Conservation (phyloP, 352 stramenopile genomes). For the Thalassiosira ordinaria region DNA sequence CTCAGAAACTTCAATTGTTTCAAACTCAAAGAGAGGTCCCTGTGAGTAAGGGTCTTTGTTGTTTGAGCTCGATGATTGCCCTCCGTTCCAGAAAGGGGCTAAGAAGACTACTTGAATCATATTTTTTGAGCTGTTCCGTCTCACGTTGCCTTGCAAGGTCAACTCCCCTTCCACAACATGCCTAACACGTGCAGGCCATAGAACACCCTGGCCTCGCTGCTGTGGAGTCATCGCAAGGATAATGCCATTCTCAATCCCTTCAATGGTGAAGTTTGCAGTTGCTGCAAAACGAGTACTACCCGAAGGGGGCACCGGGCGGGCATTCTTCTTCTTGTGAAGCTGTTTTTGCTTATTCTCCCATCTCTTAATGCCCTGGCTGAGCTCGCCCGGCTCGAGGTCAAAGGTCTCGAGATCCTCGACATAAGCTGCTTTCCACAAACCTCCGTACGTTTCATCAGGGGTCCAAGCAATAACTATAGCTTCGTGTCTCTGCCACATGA, state of each 20-base stretch:
- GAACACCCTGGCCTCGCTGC: conserved; percentile 63
- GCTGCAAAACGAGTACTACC: conserved; percentile 56
- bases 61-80: conserved; percentile 18
- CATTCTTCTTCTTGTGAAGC: conserved; percentile 33
- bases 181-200: conserved; percentile 83
- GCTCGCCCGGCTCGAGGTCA: conserved; percentile 82
- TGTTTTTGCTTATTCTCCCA: conserved; percentile 70
- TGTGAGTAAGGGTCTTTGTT: conserved; percentile 48
- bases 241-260: conserved; percentile 84
- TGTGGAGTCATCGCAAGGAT: conserved; percentile 71
- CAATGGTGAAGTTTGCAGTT: conserved; percentile 72
- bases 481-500: conserved; percentile 80
- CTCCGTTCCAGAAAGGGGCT: conserved; percentile 78
- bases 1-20: conserved; percentile 75
- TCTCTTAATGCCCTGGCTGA: conserved; percentile 72
- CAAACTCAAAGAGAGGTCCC: conserved; percentile 72
- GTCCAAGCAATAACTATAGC: conserved; percentile 83
- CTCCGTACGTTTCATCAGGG: conserved; percentile 77
- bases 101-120: conserved; percentile 81
- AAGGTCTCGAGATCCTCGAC: conserved; percentile 81
- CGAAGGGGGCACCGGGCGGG: background rate
- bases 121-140: conserved; percentile 65
- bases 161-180: conserved; percentile 72
- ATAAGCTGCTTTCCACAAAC: conserved; percentile 84
- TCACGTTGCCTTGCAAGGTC: conserved; percentile 27